phyloP scores from a whole-genome alignment of 495 filamentous ascomycete genomes.

The Sphaerosporella brunnea region DNA sequence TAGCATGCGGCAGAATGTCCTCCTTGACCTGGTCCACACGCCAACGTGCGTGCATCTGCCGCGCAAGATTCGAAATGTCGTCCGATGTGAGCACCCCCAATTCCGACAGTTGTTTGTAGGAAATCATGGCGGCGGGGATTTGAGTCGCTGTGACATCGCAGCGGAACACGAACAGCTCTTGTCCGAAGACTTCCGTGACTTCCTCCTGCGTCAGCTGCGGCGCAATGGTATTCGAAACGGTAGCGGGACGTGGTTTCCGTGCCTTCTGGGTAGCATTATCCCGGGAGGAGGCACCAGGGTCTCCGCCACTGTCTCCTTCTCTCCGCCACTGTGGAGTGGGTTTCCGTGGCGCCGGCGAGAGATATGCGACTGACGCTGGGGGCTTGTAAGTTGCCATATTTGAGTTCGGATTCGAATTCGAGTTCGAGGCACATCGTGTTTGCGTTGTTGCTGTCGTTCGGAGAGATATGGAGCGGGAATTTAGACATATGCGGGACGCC shows the following conservation, averaged over 20 bases:
- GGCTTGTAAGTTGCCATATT: background rate
- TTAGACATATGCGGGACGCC: no score
- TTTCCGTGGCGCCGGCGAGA: no score
- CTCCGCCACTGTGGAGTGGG: no score
- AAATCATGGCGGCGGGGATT: constrained; percentile 17
- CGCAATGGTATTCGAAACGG: constrained; percentile 4
- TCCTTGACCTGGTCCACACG: constrained; percentile 11
- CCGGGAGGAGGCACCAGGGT: no score
- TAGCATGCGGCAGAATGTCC: constrained; percentile 16
- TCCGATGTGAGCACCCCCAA: constrained; percentile 11
- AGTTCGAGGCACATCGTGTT: no score
- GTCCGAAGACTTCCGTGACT: constrained; percentile 18
- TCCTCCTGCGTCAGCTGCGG: constrained; percentile 17
- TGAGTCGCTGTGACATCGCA: constrained; percentile 23
- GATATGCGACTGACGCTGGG: no score
- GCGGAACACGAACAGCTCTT: constrained; percentile 27
- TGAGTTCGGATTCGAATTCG: no score
- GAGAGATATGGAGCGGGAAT: no score
- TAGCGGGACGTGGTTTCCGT: background rate
- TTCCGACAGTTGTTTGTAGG: constrained; percentile 20
- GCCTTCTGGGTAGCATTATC: no score
- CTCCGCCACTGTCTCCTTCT: no score
- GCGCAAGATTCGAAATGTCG: constrained; percentile 23
- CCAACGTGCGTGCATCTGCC: constrained; percentile 25
- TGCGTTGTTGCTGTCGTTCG: no score